These are phyloP conservation scores for Calonectria leucothoes DNA, from an alignment of 2,329 filamentous ascomycete genomes.

Conservation along the genomic window DNA sequence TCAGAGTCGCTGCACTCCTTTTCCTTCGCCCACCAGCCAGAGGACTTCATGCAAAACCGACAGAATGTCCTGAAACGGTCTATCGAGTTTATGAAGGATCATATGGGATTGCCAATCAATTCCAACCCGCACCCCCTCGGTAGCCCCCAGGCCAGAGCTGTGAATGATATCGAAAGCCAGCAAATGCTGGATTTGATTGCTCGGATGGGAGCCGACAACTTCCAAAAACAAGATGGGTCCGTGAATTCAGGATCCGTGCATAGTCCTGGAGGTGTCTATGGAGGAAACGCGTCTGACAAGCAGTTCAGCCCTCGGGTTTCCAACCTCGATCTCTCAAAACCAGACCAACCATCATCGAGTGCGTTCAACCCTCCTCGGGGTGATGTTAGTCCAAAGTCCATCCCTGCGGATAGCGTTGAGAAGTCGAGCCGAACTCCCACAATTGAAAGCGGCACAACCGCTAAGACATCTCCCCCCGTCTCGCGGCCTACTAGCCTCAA, in stretches of 20 bases:
- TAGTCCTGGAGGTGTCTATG: conserved; percentile 79
- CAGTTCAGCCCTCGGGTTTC: conserved; percentile 73
- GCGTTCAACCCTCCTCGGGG: conserved; percentile 34
- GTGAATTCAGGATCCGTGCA: conserved; percentile 73
- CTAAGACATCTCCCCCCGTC: conserved; percentile 63
- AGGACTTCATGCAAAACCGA: conserved; percentile 89
- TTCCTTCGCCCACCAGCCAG: conserved; percentile 95
- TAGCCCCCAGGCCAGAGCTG: conserved; percentile 84
- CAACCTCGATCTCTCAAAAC: conserved; percentile 60
- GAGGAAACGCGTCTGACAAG: conserved; percentile 86
- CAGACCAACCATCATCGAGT: conserved; percentile 49
- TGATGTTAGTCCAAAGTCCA: conserved; percentile 28
- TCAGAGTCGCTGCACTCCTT: conserved; percentile 98
- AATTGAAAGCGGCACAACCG: conserved; percentile 66
- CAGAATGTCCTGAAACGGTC: conserved; percentile 94
- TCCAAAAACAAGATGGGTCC: conserved; percentile 60
- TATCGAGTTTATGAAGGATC: conserved; percentile 96
- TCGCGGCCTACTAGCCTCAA: conserved; percentile 78
- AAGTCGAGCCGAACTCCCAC: conserved; percentile 66
- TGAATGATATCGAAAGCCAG: conserved; percentile 87
- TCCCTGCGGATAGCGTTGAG: conserved; percentile 39
- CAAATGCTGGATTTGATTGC: conserved; percentile 90
- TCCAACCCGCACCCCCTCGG: conserved; percentile 80
- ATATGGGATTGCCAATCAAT: conserved; percentile 78
- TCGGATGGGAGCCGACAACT: conserved; percentile 75